Evolutionary conservation across 2,329 filamentous ascomycete species (phyloP).

Genomic region (Dothistroma pini): DNA sequence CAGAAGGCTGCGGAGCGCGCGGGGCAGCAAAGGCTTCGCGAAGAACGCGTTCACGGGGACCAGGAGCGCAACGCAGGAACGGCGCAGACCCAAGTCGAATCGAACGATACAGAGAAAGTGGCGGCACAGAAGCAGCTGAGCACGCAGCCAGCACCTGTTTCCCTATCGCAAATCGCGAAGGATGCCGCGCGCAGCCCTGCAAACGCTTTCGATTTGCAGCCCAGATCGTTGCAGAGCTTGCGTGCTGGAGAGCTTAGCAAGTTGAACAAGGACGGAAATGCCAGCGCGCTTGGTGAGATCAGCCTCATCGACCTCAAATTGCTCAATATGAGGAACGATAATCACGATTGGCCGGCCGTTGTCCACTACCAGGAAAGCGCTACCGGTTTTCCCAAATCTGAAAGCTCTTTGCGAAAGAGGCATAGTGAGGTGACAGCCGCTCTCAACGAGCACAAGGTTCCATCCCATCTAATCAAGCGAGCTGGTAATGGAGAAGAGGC

Average conservation of each 20-base stretch:
- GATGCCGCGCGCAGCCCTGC: background rate
- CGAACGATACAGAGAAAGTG: background rate
- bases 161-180: background rate
- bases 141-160: background rate
- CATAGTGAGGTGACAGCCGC: background rate
- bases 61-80: background rate
- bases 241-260: background rate
- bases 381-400: background rate
- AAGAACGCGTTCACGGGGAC: background rate
- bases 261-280: background rate
- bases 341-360: background rate
- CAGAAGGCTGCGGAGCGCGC: background rate
- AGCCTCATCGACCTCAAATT: background rate
- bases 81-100: background rate
- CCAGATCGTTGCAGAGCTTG: background rate
- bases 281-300: background rate
- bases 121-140: background rate
- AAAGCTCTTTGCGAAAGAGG: background rate
- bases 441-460: background rate
- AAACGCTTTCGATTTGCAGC: background rate
- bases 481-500: background rate
- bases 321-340: background rate
- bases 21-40: background rate
- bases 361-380: background rate
- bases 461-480: background rate